A percentile compares a stretch with the other conserved stretches of the same genome.
Evolutionary conservation across 2,329 filamentous ascomycete genomes (phyloP).

Genomic region (Sordariomycetes sp.): DNA sequence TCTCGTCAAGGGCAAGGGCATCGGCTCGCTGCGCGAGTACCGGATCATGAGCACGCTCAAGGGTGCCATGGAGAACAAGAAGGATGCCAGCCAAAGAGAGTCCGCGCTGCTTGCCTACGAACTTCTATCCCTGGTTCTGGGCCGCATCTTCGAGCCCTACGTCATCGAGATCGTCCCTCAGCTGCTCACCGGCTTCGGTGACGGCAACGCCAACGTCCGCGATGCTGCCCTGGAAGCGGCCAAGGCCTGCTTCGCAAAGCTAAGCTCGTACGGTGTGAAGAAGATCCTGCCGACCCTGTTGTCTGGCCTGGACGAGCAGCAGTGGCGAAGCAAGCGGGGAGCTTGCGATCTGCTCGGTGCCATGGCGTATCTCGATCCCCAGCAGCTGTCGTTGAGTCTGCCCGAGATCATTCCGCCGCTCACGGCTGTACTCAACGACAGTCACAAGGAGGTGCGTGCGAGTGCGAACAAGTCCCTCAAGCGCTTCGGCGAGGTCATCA

Average conservation of each 20-base stretch:
- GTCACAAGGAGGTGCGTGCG: slow-evolving; percentile 88
- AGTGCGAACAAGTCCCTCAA: slow-evolving; percentile 94
- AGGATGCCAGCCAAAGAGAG: slow-evolving; percentile 77
- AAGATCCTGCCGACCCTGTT: slow-evolving; percentile 84
- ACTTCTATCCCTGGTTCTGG: slow-evolving; percentile 73
- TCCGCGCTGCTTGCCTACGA: slow-evolving; percentile 85
- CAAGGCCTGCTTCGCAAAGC: slow-evolving; percentile 82
- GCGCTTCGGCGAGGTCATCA: slow-evolving; percentile 96
- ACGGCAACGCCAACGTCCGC: slow-evolving; percentile 76
- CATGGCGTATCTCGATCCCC: slow-evolving; percentile 96
- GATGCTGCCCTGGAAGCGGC: slow-evolving; percentile 87
- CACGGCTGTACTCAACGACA: slow-evolving; percentile 89
- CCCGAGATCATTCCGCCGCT: slow-evolving; percentile 95
- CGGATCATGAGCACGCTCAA: slow-evolving; percentile 73
- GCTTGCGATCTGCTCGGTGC: slow-evolving; percentile 92
- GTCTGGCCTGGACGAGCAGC: slow-evolving; percentile 82
- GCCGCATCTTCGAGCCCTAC: slow-evolving; percentile 87
- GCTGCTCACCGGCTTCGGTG: slow-evolving; percentile 78
- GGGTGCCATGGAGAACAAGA: slow-evolving; percentile 86
- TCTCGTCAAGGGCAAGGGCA: slow-evolving; percentile 76
- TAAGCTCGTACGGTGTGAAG: slow-evolving; percentile 95
- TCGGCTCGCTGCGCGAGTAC: slow-evolving; percentile 69
- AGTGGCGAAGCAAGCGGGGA: slow-evolving; percentile 98
- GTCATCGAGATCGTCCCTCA: slow-evolving; percentile 92
- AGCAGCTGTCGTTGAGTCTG: slow-evolving; percentile 82